Percentiles rank a stretch among this genome's conserved stretches.
phyloP scores from a whole-genome alignment of 306 rosid genomes.

The Ochetophila trinervis region DNA sequence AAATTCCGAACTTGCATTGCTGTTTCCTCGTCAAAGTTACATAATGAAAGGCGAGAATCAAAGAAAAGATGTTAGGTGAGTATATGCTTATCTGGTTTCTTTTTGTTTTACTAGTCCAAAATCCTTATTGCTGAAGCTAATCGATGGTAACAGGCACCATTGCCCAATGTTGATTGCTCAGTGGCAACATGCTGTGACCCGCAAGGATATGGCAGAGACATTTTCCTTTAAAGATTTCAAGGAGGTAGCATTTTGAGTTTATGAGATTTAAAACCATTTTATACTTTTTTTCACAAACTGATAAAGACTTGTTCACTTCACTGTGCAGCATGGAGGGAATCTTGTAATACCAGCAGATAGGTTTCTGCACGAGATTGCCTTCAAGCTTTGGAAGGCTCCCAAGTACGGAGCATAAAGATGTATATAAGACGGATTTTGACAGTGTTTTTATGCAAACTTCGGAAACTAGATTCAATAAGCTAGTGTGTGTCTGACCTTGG shows the following conservation, averaged over 20 bases:
- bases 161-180: conserved; percentile 86
- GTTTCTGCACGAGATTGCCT: conserved; percentile 88
- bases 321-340: conserved; percentile 67
- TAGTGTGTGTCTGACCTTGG: background rate
- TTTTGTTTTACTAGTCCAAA: conserved; percentile 17
- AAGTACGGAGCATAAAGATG: conserved; percentile 79
- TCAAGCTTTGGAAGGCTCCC: conserved; percentile 98
- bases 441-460: no score
- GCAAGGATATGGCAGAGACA: conserved; percentile 61
- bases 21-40: conserved; percentile 82
- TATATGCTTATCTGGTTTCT: conserved; percentile 8
- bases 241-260: conserved; percentile 50
- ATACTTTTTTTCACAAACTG: background rate
- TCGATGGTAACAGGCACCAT: conserved; percentile 57
- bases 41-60: conserved; percentile 70
- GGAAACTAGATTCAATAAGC: no score
- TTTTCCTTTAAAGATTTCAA: conserved; percentile 72
- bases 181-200: conserved; percentile 86
- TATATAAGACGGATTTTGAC: no score
- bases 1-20: conserved; percentile 40
- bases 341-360: conserved; percentile 90
- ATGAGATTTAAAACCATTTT: background rate
- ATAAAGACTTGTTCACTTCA: conserved; percentile 11
- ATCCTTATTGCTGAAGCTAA: conserved; percentile 14
- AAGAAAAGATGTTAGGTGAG: conserved; percentile 75